phyloP scores from a whole-genome alignment of 2,329 filamentous ascomycete species.

The Alternaria sp. region DNA sequence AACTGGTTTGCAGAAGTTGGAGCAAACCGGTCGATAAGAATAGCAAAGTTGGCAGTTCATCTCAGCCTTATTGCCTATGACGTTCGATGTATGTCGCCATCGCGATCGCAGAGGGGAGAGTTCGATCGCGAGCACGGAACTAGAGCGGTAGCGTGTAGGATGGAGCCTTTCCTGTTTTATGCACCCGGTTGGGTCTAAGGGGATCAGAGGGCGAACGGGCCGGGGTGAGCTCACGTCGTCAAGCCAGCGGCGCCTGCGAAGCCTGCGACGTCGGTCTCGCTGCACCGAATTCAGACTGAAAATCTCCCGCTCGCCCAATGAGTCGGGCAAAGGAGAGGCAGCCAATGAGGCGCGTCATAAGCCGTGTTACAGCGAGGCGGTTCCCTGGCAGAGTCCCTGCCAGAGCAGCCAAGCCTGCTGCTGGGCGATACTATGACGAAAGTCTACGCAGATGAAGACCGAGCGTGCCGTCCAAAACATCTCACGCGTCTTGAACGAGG shows the following conservation, averaged over 20 bases:
- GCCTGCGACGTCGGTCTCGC: conserved; percentile 40
- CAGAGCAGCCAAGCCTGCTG: conserved; percentile 33
- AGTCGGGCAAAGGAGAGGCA: conserved; percentile 30
- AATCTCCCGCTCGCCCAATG: conserved; percentile 43
- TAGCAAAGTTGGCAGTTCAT: conserved; percentile 37
- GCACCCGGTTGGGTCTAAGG: conserved; percentile 34
- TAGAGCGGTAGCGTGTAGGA: conserved; percentile 38
- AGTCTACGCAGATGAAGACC: conserved; percentile 23
- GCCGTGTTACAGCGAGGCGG: conserved; percentile 29
- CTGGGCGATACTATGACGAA: conserved; percentile 43
- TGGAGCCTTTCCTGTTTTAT: conserved; percentile 43
- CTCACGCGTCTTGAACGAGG: conserved; percentile 12
- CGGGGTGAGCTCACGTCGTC: conserved; percentile 33
- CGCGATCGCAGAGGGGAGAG: conserved; percentile 37
- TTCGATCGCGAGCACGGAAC: conserved; percentile 40
- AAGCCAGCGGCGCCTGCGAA: conserved; percentile 17
- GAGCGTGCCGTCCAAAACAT: conserved; percentile 3
- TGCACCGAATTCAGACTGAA: conserved; percentile 41
- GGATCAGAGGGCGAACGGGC: conserved; percentile 43
- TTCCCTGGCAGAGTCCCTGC: conserved; percentile 37
- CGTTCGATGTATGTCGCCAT: conserved; percentile 39
- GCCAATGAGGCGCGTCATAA: conserved; percentile 31
- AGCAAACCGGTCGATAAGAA: conserved; percentile 13
- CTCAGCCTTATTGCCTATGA: conserved; percentile 42
- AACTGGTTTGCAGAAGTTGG: conserved; percentile 17